These are phyloP conservation scores for Colletotrichum australisinense DNA, from an alignment of 2,329 filamentous ascomycete species.

Conservation along the genomic window DNA sequence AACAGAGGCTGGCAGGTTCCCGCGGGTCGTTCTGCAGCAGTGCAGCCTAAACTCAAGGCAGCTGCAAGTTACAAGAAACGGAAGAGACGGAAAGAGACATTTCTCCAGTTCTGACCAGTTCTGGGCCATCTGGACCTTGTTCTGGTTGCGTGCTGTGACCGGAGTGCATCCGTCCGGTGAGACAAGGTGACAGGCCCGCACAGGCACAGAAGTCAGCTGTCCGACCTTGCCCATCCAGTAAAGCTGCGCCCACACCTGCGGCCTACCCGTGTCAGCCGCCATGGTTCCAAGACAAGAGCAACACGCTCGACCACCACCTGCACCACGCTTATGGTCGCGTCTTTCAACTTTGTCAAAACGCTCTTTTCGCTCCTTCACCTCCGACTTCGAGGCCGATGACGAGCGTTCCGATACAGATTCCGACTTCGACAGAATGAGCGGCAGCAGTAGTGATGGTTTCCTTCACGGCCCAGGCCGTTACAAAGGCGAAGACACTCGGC, in stretches of 20 bases:
- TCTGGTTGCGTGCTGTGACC: slow-evolving; percentile 18
- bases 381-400: slow-evolving; percentile 77
- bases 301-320: slow-evolving; percentile 50
- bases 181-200: slow-evolving; percentile 1
- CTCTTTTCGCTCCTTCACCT: slow-evolving; percentile 69
- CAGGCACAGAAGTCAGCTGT: slow-evolving; percentile 22
- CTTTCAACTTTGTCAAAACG: slow-evolving; percentile 64
- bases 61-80: not conserved
- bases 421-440: slow-evolving; percentile 47
- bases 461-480: slow-evolving; percentile 63
- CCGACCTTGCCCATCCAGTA: slow-evolving; percentile 13
- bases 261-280: slow-evolving; percentile 3
- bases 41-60: not conserved
- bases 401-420: slow-evolving; percentile 64
- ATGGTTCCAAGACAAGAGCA: slow-evolving; percentile 37
- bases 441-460: slow-evolving; percentile 50
- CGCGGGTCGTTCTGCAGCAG: not conserved
- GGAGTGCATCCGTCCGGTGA: slow-evolving; percentile 18
- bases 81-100: not conserved
- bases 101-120: not conserved
- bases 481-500: slow-evolving; percentile 85
- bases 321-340: slow-evolving; percentile 60
- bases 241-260: slow-evolving; percentile 15
- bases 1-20: not conserved
- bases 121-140: not conserved